A percentile compares a stretch with the other conserved stretches of the same genome.
These are phyloP conservation scores for Alternaria solani DNA, from an alignment of 2,329 filamentous ascomycete species.

Conservation along the genomic window DNA sequence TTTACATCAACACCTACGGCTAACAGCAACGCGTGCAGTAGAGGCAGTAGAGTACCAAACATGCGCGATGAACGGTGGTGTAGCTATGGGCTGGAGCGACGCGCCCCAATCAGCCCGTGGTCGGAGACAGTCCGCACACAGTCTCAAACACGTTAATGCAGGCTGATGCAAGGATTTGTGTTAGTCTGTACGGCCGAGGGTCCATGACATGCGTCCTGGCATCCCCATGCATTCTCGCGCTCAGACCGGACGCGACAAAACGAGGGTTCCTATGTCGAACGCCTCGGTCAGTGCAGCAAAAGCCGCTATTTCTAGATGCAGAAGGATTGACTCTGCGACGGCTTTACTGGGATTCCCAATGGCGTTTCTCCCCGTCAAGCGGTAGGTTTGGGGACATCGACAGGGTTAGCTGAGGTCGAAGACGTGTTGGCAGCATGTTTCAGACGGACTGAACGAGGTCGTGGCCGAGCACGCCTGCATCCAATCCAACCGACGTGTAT, in stretches of 20 bases:
- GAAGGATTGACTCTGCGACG: slow-evolving; percentile 2
- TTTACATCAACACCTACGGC: slow-evolving; percentile 9
- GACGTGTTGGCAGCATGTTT: slow-evolving; percentile 19
- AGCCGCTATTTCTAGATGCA: slow-evolving; percentile 3
- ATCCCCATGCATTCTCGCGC: not conserved
- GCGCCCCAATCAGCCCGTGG: slow-evolving; percentile 1
- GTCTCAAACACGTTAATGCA: slow-evolving; percentile 19
- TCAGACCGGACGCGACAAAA: slow-evolving; percentile 1
- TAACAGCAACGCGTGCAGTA: slow-evolving; percentile 11
- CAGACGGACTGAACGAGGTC: slow-evolving; percentile 17
- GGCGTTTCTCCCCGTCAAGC: not conserved
- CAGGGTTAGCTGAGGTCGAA: slow-evolving; percentile 5
- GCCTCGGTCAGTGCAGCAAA: not conserved
- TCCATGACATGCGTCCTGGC: slow-evolving; percentile 10
- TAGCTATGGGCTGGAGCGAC: not conserved
- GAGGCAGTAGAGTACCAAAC: slow-evolving; percentile 22
- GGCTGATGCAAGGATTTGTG: slow-evolving; percentile 1
- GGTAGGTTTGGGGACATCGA: slow-evolving; percentile 3
- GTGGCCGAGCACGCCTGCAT: slow-evolving; percentile 21
- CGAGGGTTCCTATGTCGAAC: slow-evolving; percentile 3
- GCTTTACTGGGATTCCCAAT: not conserved
- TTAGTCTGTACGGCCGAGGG: slow-evolving; percentile 5
- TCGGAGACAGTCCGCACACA: slow-evolving; percentile 2
- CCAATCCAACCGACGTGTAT: slow-evolving; percentile 17
- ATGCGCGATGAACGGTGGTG: slow-evolving; percentile 16